phyloP scores from a whole-genome alignment of 257 asterid genomes.

The Verbascum thapsus region DNA sequence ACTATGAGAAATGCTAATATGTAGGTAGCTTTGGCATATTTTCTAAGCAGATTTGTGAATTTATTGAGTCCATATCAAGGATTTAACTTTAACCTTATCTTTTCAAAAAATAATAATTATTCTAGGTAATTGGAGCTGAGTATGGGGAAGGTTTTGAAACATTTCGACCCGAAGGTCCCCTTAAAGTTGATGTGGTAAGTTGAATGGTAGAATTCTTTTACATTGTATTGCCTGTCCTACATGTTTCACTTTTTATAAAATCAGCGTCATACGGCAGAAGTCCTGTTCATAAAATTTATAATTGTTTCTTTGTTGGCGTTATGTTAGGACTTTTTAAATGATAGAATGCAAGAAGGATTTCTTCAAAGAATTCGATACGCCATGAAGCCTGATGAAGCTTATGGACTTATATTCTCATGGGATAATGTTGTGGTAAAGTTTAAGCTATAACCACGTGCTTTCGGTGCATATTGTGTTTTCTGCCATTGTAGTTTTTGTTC shows the following conservation, averaged over 20 bases:
- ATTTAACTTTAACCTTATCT: not conserved
- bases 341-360: conserved; percentile 90
- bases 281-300: conserved; percentile 3
- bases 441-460: conserved; percentile 10
- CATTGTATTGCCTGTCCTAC: not conserved
- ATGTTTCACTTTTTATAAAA: not conserved
- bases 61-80: not conserved
- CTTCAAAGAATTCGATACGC: conserved; percentile 91
- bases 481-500: not conserved
- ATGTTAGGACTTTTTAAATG: conserved; percentile 80
- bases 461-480: not conserved
- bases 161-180: conserved; percentile 85
- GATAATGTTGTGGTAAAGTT: conserved; percentile 90
- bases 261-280: not conserved
- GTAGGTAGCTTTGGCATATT: not conserved
- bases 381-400: conserved; percentile 99
- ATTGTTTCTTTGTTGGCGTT: conserved; percentile 21
- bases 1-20: not conserved
- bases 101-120: not conserved
- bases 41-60: not conserved
- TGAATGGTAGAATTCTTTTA: not conserved
- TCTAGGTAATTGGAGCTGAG: conserved; percentile 96
- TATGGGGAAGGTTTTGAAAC: conserved; percentile 99
- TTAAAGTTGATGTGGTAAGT: conserved; percentile 94
- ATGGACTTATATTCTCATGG: conserved; percentile 97